A percentile compares a stretch with the other conserved stretches of the same genome.
Conservation (phyloP, 768 basidiomycete genomes). For the Paxillus involutus region DNA sequence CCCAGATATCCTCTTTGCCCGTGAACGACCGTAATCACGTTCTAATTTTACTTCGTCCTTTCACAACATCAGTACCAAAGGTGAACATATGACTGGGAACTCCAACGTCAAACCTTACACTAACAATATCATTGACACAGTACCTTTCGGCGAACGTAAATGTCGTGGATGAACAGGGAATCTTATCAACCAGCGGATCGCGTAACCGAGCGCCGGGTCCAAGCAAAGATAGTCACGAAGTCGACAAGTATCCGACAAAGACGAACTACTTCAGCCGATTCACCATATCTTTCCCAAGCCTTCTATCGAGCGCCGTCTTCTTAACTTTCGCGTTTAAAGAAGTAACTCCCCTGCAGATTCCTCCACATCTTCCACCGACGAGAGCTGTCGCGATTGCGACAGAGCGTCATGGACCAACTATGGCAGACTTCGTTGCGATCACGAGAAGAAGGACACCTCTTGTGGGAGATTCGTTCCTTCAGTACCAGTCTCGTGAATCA, state of each 20-base stretch:
- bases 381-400: constrained; percentile 44
- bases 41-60: constrained; percentile 42
- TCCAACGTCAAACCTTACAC: constrained; percentile 7
- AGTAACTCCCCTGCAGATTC: constrained; percentile 40
- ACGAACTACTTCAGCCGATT: constrained; percentile 22
- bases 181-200: constrained; percentile 21
- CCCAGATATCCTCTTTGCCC: constrained; percentile 38
- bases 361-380: constrained; percentile 51
- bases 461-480: constrained; percentile 43
- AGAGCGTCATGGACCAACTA: constrained; percentile 51
- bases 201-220: constrained; percentile 18
- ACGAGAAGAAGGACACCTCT: constrained; percentile 45
- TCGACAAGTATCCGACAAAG: constrained; percentile 7
- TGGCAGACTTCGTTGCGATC: constrained; percentile 49
- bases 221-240: constrained; percentile 9
- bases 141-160: constrained; percentile 26
- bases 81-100: constrained; percentile 23
- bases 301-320: constrained; percentile 47
- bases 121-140: constrained; percentile 25
- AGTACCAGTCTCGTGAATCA: constrained; percentile 28
- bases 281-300: constrained; percentile 33
- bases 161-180: constrained; percentile 16
- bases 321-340: constrained; percentile 55
- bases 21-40: constrained; percentile 40
- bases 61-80: constrained; percentile 29